These are phyloP conservation scores for Xylaria curta DNA, from an alignment of 495 filamentous ascomycete species.

Conservation along the genomic window DNA sequence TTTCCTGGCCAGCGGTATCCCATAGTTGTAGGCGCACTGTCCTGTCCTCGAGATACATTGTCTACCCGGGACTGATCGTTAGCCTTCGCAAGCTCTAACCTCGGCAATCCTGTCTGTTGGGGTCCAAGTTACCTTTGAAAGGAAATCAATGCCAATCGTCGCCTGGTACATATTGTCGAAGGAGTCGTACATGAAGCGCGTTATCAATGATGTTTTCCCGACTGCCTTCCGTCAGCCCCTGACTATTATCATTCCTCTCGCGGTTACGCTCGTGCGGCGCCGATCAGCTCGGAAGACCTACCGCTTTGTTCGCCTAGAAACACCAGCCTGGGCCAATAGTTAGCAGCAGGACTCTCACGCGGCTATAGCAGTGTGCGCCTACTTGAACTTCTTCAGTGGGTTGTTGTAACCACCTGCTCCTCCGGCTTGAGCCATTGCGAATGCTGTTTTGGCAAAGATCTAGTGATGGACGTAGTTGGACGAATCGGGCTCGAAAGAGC, in stretches of 20 bases:
- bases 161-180: slow-evolving; percentile 99
- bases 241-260: neutral
- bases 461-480: slow-evolving; percentile 21
- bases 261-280: slow-evolving; percentile 9
- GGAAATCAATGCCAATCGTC: slow-evolving; percentile 98
- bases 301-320: slow-evolving; percentile 98
- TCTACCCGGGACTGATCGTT: slow-evolving; percentile 58
- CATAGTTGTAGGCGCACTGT: slow-evolving; percentile 97
- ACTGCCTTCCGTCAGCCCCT: slow-evolving; percentile 59
- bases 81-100: slow-evolving; percentile 27
- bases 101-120: neutral
- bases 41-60: slow-evolving; percentile 99
- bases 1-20: slow-evolving; percentile 97
- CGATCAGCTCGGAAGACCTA: slow-evolving; percentile 54
- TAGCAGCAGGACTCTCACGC: neutral
- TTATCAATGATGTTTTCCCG: slow-evolving; percentile 98
- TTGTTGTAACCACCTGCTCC: slow-evolving; percentile 89
- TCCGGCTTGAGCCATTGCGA: slow-evolving; percentile 56
- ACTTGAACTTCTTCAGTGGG: slow-evolving; percentile 99
- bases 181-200: slow-evolving; percentile 99
- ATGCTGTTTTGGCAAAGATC: slow-evolving; percentile 20
- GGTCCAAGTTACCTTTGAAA: slow-evolving; percentile 78
- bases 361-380: slow-evolving; percentile 37
- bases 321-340: slow-evolving; percentile 69
- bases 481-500: neutral